Conservation (phyloP, 352 stramenopile species). For the Phytophthora citrophthora region DNA sequence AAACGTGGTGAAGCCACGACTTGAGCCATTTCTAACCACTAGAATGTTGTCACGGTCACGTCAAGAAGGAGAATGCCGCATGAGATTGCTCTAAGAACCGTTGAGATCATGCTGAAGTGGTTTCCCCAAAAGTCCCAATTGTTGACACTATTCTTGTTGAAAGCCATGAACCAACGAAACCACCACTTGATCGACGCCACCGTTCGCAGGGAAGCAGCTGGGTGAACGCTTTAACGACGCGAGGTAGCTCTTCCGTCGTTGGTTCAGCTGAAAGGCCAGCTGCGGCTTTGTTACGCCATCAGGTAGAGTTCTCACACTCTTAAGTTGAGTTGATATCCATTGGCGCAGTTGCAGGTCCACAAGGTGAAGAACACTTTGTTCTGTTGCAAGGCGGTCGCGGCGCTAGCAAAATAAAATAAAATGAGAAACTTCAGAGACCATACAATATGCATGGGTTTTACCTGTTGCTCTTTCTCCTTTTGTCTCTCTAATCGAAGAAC, state of each 20-base stretch:
- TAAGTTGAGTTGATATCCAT: conserved; percentile 59
- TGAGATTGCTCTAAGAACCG: background rate
- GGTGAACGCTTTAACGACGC: conserved; percentile 33
- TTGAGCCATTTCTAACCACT: conserved; percentile 24
- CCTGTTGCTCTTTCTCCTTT: conserved; percentile 22
- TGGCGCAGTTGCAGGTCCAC: conserved; percentile 65
- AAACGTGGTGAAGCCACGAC: conserved; percentile 28
- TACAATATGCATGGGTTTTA: background rate
- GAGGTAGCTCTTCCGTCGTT: conserved; percentile 49
- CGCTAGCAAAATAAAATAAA: conserved; percentile 22
- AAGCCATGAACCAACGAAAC: conserved; percentile 35
- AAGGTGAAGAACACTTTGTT: conserved; percentile 46
- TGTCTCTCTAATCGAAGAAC: background rate
- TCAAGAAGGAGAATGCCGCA: conserved; percentile 15
- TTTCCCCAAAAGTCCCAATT: conserved; percentile 8
- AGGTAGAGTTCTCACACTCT: conserved; percentile 8
- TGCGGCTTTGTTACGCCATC: conserved; percentile 13
- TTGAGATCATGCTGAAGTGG: conserved; percentile 4
- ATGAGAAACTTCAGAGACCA: background rate
- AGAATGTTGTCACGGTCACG: background rate
- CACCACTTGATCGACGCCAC: conserved; percentile 21
- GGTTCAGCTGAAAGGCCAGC: conserved; percentile 48
- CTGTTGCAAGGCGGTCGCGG: conserved; percentile 39
- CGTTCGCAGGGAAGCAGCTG: conserved; percentile 7
- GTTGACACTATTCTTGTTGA: conserved; percentile 31